Conservation (phyloP, 208 protist genomes). For the Crithidia sp. region DNA sequence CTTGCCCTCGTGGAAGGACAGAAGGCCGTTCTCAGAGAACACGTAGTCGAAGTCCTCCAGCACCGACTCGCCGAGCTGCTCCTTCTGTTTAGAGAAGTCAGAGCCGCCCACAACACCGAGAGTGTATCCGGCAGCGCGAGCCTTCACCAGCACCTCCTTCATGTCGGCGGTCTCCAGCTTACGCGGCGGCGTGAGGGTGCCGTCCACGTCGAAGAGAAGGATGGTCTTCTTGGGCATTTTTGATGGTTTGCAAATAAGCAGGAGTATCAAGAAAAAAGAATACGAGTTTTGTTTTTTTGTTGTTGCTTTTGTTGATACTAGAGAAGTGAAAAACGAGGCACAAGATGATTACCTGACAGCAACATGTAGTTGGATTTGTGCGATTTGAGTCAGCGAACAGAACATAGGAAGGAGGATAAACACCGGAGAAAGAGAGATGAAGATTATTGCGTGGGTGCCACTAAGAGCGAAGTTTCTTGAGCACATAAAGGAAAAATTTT, state of each 20-base stretch:
- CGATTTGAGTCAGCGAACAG: no score
- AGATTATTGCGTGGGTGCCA: no score
- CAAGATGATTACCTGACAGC: no score
- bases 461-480: no score
- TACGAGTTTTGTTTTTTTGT: not conserved
- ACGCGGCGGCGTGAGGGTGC: slow-evolving; percentile 89
- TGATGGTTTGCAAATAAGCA: not conserved
- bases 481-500: no score
- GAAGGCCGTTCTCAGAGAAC: slow-evolving; percentile 99
- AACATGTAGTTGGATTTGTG: no score
- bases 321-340: no score
- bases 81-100: slow-evolving; percentile 97
- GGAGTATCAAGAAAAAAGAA: not conserved
- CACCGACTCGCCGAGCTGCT: slow-evolving; percentile 95
- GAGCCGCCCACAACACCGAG: slow-evolving; percentile 99
- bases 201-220: slow-evolving; percentile 97
- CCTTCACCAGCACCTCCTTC: slow-evolving; percentile 77
- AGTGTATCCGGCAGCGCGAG: slow-evolving; percentile 84
- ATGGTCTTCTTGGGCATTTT: slow-evolving; percentile 32
- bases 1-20: slow-evolving; percentile 89
- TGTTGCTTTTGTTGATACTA: no score
- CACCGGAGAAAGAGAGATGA: no score
- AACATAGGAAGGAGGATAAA: no score
- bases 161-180: slow-evolving; percentile 90
- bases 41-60: slow-evolving; percentile 97